Percentiles rank a stretch among this genome's conserved stretches.
These are phyloP conservation scores for Chlorophyllum brunneum DNA, from an alignment of 768 basidiomycete genomes.

Conservation along the genomic window DNA sequence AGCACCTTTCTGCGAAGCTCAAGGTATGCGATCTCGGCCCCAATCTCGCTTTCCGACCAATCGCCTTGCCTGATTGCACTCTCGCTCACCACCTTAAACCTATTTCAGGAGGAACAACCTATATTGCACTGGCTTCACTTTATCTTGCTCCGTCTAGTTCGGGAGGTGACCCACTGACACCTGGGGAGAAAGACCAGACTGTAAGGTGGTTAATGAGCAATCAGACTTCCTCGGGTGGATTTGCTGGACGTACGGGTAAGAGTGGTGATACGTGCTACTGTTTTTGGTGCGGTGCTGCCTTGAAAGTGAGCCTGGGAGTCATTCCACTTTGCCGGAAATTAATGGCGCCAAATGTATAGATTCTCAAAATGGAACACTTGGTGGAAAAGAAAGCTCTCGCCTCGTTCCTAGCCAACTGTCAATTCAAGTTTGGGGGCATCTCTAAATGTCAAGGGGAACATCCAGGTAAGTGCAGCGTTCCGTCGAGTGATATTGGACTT, in stretches of 20 bases:
- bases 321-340: background rate
- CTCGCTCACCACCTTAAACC: background rate
- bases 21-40: conserved; percentile 46
- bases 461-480: conserved; percentile 51
- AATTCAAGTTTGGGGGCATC: conserved; percentile 88
- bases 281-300: conserved; percentile 88
- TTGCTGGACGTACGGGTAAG: conserved; percentile 86
- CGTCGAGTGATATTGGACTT: too few species aligned
- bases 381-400: conserved; percentile 56
- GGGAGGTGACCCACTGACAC: conserved; percentile 25
- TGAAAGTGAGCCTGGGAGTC: conserved; percentile 50
- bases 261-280: conserved; percentile 91
- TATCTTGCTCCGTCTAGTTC: conserved; percentile 39
- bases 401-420: conserved; percentile 67
- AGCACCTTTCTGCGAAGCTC: conserved; percentile 75
- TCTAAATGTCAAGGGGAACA: conserved; percentile 76
- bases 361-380: conserved; percentile 57
- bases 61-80: background rate
- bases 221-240: conserved; percentile 72
- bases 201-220: conserved; percentile 77
- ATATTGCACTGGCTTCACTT: conserved; percentile 82
- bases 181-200: conserved; percentile 46
- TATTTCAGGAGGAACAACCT: conserved; percentile 82
- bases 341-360: conserved; percentile 36
- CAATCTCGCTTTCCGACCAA: background rate